Conservation (phyloP, 2,329 filamentous ascomycete genomes). For the Venturiaceae sp. region DNA sequence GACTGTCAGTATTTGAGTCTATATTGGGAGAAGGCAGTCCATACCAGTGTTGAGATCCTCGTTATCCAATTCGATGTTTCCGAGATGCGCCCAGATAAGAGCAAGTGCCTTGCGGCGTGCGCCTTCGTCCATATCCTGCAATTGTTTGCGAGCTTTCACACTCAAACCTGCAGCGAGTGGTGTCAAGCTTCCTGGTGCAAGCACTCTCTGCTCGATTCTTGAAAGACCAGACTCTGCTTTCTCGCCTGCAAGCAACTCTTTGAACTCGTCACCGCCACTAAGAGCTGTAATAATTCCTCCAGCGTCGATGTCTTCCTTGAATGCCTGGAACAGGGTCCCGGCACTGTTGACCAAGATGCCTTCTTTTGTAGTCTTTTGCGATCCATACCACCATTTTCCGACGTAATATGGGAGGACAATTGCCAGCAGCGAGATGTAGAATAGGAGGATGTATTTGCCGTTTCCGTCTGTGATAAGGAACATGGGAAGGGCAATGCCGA, state of each 20-base stretch:
- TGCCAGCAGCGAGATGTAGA: conserved; percentile 82
- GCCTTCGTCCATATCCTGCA: conserved; percentile 73
- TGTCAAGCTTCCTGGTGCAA: conserved; percentile 48
- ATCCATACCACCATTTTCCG: conserved; percentile 98
- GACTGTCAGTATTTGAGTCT: conserved; percentile 12
- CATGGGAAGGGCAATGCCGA: conserved; percentile 90
- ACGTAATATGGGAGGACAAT: conserved; percentile 88
- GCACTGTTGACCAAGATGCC: conserved; percentile 87
- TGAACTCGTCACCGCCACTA: conserved; percentile 80
- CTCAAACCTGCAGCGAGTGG: conserved; percentile 51
- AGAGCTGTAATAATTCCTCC: conserved; percentile 71
- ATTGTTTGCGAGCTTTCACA: conserved; percentile 62
- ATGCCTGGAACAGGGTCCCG: conserved; percentile 89
- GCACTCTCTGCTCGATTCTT: conserved; percentile 73
- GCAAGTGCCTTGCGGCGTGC: conserved; percentile 77
- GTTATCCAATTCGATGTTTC: conserved; percentile 77
- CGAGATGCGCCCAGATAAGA: conserved; percentile 90
- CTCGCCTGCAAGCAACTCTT: conserved; percentile 63
- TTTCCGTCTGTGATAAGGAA: conserved; percentile 89
- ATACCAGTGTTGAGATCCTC: conserved; percentile 57
- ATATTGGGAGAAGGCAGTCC: conserved; percentile 5
- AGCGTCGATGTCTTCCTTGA: conserved; percentile 73
- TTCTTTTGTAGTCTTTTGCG: conserved; percentile 85
- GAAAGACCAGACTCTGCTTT: conserved; percentile 72
- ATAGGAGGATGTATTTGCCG: conserved; percentile 85